A percentile compares a stretch with the other conserved stretches of the same genome.
phyloP scores from a whole-genome alignment of 2,329 filamentous ascomycete species.

The Trichoderma guizhouense region DNA sequence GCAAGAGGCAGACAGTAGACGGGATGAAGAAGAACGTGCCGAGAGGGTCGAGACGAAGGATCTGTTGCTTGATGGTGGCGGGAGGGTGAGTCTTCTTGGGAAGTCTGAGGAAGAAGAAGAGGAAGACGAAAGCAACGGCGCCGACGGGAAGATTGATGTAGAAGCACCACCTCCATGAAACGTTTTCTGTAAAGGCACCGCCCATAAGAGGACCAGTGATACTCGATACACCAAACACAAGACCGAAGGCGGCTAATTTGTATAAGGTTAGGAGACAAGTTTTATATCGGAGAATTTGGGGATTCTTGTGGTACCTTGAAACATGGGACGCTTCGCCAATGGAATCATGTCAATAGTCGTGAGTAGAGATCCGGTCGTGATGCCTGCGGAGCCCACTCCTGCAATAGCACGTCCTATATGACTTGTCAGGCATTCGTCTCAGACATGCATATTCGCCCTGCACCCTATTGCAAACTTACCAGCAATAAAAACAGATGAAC shows the following conservation, averaged over 20 bases:
- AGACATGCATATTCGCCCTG: no score
- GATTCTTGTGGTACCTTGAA: conserved; percentile 38
- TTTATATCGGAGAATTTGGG: background rate
- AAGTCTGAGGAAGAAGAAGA: conserved; percentile 47
- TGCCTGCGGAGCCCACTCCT: conserved; percentile 54
- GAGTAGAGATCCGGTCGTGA: conserved; percentile 56
- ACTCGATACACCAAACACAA: conserved; percentile 53
- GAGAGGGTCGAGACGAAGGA: conserved; percentile 54
- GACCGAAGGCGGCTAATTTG: conserved; percentile 46
- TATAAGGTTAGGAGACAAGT: conserved; percentile 14
- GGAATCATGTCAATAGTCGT: conserved; percentile 58
- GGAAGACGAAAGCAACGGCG: conserved; percentile 46
- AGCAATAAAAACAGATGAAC: conserved; percentile 51
- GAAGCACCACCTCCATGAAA: conserved; percentile 57
- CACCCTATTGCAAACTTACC: conserved; percentile 30
- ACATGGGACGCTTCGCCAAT: conserved; percentile 57
- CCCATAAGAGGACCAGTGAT: conserved; percentile 53
- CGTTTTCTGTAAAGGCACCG: conserved; percentile 48
- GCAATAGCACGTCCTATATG: conserved; percentile 46
- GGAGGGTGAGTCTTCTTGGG: conserved; percentile 33
- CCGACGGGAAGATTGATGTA: conserved; percentile 58
- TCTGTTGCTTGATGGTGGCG: conserved; percentile 38
- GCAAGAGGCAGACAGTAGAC: conserved; percentile 55
- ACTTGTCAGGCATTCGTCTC: background rate
- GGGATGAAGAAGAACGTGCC: conserved; percentile 60